Evolutionary conservation across 1,284 basidiomycete genomes (phyloP), one percentile per base, ranked within the genome.

Genomic region (Heterobasidion occidentale): DNA sequence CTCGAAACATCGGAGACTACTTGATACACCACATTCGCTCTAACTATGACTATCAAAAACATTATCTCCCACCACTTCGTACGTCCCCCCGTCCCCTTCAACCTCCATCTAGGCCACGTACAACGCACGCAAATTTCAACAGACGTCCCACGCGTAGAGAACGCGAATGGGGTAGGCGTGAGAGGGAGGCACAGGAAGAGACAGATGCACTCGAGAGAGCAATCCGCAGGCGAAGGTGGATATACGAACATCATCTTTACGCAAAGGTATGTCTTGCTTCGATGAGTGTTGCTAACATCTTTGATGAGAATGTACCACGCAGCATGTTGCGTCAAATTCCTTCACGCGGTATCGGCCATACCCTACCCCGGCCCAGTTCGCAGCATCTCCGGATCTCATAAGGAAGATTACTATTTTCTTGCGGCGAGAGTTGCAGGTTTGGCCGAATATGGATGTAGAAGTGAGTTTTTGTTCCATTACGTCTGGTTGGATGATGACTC

Each of bases 261-360:
- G 90, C 86, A 7, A 94, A 93, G 77, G 92, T 90, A 59, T 55
- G 79, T 19, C 14, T 17, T 36, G 36, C 11, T 56, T 42, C 53
- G 3, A 36, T 35, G 52, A 38, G 50, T 49, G 33, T 50, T 33
- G 33, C 34, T 51, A 5, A 36, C 33, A 15, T n/a, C 49, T 49
- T 5, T 49, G 15, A 50, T 9, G 27, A 27, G 27, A 27, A 27
- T 27, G 5, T 27, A 27, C 27, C 36, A 9, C 19, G 45, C 58
- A 94, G 90, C 92, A 96, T 66, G 82, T 94, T 55, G 91, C 90
- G 5, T 90, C 90, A 17, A 96, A 95, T 65, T 68, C 80, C 0
- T 85, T 80, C 64, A 94, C 92, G 3, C 82, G 87, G 51, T 94
- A 88, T 68, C 81, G 84, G 11, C 89, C 91, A 17, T 90, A 83